Percentiles rank a stretch among this genome's conserved stretches.
Evolutionary conservation across 768 basidiomycete genomes (phyloP).

Genomic region (Auriscalpium orientale): DNA sequence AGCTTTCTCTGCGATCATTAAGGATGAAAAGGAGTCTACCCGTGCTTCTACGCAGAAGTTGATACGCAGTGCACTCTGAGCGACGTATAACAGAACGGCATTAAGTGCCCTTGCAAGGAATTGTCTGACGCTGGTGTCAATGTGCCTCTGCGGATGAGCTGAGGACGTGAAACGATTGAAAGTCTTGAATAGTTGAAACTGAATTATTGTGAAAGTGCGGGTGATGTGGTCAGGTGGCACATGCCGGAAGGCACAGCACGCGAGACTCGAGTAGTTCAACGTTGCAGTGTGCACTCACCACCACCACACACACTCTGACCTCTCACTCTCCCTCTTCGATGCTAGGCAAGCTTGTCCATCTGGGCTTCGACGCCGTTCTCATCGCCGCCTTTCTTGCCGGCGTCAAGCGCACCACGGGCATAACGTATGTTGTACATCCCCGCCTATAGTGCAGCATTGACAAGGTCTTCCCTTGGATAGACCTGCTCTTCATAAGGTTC

Average conservation of each 20-base stretch:
- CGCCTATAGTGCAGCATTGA: no score
- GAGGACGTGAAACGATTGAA: no score
- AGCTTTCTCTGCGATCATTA: conserved; percentile 61
- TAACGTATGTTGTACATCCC: conserved; percentile 53
- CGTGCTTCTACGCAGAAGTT: conserved; percentile 28
- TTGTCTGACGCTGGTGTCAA: no score
- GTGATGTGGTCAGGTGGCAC: no score
- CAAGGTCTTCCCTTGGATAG: conserved; percentile 27
- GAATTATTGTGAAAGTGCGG: no score
- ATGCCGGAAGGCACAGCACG: no score
- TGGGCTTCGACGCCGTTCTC: conserved; percentile 72
- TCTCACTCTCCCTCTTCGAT: conserved; percentile 23
- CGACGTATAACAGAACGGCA: no score
- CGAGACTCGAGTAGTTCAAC: no score
- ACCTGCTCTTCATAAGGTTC: conserved; percentile 65
- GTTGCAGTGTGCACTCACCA: no score
- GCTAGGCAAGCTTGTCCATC: conserved; percentile 63
- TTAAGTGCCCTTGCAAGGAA: neutral
- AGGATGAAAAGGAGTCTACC: conserved; percentile 68
- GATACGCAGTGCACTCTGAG: neutral
- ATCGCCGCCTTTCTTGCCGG: conserved; percentile 79
- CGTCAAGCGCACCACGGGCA: conserved; percentile 73
- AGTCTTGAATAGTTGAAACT: no score
- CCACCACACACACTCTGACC: no score
- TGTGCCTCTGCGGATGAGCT: no score